Conservation (phyloP, 1,139 yeast species). For the Zhuliangozyma parablackwelliae region DNA sequence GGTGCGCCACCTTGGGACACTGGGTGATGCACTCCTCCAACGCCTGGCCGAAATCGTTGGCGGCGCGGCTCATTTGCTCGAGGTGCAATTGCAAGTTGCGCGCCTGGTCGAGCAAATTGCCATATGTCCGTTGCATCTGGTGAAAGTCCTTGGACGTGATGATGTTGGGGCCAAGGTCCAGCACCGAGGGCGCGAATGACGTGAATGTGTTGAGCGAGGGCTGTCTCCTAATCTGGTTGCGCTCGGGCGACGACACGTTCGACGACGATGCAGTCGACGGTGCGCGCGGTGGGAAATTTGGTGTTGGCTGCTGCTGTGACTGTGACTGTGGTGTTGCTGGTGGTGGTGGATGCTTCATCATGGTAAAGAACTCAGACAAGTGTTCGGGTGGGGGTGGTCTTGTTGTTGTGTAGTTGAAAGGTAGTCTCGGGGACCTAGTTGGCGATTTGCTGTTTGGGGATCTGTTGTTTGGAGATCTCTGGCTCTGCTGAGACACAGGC, state of each 20-base stretch:
- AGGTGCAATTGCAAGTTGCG: constrained; percentile 49
- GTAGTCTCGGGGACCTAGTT: too few species aligned
- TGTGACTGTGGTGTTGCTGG: too few species aligned
- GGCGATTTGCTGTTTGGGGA: too few species aligned
- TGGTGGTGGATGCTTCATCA: constrained; percentile 21
- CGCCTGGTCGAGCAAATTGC: constrained; percentile 48
- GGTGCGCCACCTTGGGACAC: constrained; percentile 65
- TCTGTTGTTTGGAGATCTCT: too few species aligned
- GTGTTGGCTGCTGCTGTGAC: constrained; percentile 9
- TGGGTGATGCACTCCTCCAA: constrained; percentile 49
- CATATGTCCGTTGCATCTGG: constrained; percentile 44
- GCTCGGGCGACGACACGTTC: background rate
- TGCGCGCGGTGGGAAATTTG: constrained; percentile 3
- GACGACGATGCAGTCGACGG: constrained; percentile 3
- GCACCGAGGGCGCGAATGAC: constrained; percentile 46
- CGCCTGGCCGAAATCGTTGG: constrained; percentile 70
- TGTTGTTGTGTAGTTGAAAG: too few species aligned
- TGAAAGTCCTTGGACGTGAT: constrained; percentile 57
- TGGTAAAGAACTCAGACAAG: constrained; percentile 51
- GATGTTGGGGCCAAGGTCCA: constrained; percentile 52
- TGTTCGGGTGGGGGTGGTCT: constrained; percentile 39
- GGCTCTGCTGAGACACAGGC: too few species aligned
- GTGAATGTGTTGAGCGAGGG: constrained; percentile 35
- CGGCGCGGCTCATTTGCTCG: constrained; percentile 50
- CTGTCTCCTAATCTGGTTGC: constrained; percentile 15